Evolutionary conservation across 192 early-diverging fungal species (phyloP).

Genomic region (Rhizophagus sp.): DNA sequence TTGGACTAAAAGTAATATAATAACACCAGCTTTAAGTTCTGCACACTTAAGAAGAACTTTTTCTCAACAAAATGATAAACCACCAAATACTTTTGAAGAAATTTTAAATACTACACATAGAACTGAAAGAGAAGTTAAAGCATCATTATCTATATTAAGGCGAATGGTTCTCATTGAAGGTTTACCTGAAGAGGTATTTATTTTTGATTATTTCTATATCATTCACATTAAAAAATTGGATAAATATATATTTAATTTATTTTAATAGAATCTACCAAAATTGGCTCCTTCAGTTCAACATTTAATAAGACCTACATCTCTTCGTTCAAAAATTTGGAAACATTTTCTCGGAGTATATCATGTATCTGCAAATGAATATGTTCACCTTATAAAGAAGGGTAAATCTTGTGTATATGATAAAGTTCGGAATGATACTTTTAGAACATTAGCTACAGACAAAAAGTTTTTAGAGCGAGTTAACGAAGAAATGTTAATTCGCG

Average conservation of each 20-base stretch:
- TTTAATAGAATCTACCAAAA: conserved; percentile 27
- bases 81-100: conserved; percentile 36
- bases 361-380: conserved; percentile 71
- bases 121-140: conserved; percentile 57
- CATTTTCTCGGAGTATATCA: conserved; percentile 70
- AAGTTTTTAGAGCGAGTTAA: conserved; percentile 71
- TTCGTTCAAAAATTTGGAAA: conserved; percentile 74
- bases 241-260: not conserved
- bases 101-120: conserved; percentile 52
- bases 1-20: not conserved
- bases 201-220: too few relatives aligned
- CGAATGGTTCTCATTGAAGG: conserved; percentile 60
- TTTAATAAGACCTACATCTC: conserved; percentile 30
- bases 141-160: conserved; percentile 55
- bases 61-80: not conserved
- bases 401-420: conserved; percentile 75
- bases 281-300: conserved; percentile 17
- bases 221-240: too few relatives aligned
- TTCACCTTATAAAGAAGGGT: conserved; percentile 67
- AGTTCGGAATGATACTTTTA: conserved; percentile 89
- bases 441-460: conserved; percentile 79
- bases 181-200: conserved; percentile 51
- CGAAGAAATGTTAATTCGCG: conserved; percentile 71
- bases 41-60: not conserved
- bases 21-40: not conserved